phyloP scores from a whole-genome alignment of 768 basidiomycete genomes.

The Boletus rubescentipes region DNA sequence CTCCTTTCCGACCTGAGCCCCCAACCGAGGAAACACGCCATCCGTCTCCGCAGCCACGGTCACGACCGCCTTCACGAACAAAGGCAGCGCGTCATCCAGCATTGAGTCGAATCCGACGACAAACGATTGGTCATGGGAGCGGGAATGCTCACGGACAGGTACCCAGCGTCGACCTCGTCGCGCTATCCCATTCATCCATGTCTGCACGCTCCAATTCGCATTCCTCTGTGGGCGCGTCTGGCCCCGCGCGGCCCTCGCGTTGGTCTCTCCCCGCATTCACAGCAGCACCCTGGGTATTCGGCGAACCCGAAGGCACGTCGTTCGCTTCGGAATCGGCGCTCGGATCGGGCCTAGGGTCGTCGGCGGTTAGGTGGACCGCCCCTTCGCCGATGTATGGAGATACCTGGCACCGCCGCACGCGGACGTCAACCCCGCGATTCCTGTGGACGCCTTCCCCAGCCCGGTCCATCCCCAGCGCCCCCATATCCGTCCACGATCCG shows the following conservation, averaged over 20 bases:
- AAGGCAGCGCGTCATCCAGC: slow-evolving; percentile 10
- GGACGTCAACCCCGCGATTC: background rate
- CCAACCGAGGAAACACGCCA: background rate
- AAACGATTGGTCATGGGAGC: slow-evolving; percentile 9
- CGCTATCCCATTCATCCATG: slow-evolving; percentile 11
- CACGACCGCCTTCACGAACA: background rate
- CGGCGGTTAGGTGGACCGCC: background rate
- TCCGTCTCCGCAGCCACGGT: background rate
- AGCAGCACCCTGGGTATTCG: background rate
- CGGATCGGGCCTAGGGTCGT: too few species aligned
- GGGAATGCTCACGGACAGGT: background rate
- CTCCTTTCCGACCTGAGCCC: slow-evolving; percentile 19
- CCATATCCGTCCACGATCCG: background rate
- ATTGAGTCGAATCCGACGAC: slow-evolving; percentile 14
- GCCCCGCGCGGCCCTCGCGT: slow-evolving; percentile 5
- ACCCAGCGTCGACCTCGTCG: slow-evolving; percentile 25
- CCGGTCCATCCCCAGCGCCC: background rate
- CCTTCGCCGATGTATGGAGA: background rate
- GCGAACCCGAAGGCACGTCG: background rate
- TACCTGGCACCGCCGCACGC: background rate
- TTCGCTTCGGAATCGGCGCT: background rate
- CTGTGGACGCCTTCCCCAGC: slow-evolving; percentile 8
- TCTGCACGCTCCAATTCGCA: slow-evolving; percentile 11
- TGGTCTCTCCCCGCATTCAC: slow-evolving; percentile 18
- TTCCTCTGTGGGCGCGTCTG: slow-evolving; percentile 6